Evolutionary conservation across 2,329 filamentous ascomycete species (phyloP).

Genomic region (Coniochaeta sp.): DNA sequence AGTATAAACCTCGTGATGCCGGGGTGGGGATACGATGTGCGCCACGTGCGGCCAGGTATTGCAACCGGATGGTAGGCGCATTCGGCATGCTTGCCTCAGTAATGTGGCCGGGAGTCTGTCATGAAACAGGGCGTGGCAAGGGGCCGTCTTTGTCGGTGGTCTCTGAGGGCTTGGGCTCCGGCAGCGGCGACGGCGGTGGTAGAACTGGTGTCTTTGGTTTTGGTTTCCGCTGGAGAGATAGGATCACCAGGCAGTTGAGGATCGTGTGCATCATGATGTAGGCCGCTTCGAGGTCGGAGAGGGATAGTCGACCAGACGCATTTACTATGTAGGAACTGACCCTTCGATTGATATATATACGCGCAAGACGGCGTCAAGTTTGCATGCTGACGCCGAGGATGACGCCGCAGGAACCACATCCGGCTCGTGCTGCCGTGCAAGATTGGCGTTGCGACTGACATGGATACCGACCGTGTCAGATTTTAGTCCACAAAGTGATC

Average conservation of each 20-base stretch:
- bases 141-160: not conserved
- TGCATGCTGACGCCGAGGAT: not conserved
- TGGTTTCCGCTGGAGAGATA: not conserved
- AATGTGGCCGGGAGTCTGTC: not conserved
- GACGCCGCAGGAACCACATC: not conserved
- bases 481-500: not conserved
- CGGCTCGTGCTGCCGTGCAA: not conserved
- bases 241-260: not conserved
- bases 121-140: not conserved
- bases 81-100: not conserved
- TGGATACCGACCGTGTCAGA: not conserved
- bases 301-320: not conserved
- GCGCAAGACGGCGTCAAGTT: not conserved
- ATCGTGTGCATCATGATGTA: not conserved
- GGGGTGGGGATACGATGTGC: not conserved
- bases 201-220: not conserved
- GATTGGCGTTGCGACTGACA: not conserved
- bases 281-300: not conserved
- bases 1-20: not conserved
- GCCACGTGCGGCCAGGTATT: not conserved
- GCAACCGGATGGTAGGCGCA: not conserved
- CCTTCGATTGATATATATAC: not conserved
- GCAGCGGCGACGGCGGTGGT: not conserved
- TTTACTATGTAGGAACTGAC: not conserved
- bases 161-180: not conserved